phyloP scores from a whole-genome alignment of 2,329 filamentous ascomycete species.

The Pleoardoris graminearum region DNA sequence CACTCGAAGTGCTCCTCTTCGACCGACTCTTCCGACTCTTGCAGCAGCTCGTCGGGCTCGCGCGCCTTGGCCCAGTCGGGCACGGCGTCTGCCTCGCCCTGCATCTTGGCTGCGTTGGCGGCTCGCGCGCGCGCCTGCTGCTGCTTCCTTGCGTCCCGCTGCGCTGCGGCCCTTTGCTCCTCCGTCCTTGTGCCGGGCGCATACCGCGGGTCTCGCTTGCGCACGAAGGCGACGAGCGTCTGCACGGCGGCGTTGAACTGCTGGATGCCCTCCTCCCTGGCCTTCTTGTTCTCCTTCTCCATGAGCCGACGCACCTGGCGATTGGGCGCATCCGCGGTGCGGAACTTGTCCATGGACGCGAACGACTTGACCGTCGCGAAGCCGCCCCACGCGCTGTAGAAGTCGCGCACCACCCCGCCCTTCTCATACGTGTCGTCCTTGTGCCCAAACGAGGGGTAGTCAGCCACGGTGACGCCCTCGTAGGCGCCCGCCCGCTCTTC shows the following conservation, averaged over 20 bases:
- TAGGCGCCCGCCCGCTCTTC: conserved; percentile 75
- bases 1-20: conserved; percentile 62
- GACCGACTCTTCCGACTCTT: conserved; percentile 56
- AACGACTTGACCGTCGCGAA: conserved; percentile 88
- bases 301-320: conserved; percentile 79
- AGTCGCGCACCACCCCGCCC: conserved; percentile 67
- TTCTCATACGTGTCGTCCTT: conserved; percentile 74
- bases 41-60: conserved; percentile 58
- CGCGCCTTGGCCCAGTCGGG: conserved; percentile 75
- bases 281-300: conserved; percentile 91
- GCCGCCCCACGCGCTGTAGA: conserved; percentile 78
- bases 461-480: conserved; percentile 61
- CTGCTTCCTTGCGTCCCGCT: conserved; percentile 77
- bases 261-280: conserved; percentile 77
- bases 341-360: conserved; percentile 85
- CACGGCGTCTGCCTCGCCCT: conserved; percentile 61
- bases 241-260: conserved; percentile 94
- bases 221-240: conserved; percentile 82
- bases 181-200: conserved; percentile 76
- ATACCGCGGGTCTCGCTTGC: conserved; percentile 88
- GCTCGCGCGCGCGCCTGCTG: conserved; percentile 84
- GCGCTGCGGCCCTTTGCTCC: conserved; percentile 74
- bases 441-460: conserved; percentile 83
- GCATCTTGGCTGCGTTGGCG: conserved; percentile 75
- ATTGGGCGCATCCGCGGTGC: conserved; percentile 83